These are phyloP conservation scores for Lactarius trivialis DNA, from an alignment of 768 basidiomycete species.

Conservation along the genomic window DNA sequence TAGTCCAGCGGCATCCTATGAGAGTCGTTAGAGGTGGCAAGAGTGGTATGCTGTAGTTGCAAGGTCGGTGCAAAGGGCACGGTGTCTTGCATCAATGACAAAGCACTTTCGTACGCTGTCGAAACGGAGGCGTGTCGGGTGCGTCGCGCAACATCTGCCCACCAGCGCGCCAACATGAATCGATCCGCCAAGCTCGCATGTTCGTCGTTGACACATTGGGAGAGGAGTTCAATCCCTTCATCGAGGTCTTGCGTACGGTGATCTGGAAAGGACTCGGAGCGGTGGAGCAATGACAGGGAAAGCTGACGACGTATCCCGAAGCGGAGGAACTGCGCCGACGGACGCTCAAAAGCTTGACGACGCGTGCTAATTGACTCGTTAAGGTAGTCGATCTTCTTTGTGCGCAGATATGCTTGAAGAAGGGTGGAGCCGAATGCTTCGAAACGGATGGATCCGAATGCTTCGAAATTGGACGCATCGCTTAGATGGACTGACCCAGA, in stretches of 20 bases:
- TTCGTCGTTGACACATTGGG: background rate
- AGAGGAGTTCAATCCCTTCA: background rate
- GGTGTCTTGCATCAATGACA: background rate
- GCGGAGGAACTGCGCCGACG: background rate
- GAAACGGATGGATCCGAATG: background rate
- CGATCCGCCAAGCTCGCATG: background rate
- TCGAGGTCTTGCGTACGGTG: background rate
- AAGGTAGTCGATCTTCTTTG: background rate
- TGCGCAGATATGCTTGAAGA: no score
- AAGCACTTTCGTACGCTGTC: background rate
- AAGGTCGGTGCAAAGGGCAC: background rate
- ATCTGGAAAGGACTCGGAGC: background rate
- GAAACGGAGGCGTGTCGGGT: background rate
- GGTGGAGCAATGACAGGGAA: background rate
- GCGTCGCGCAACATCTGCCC: background rate
- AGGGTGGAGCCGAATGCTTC: background rate
- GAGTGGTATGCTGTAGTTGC: background rate
- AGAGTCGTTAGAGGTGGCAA: background rate
- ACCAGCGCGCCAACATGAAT: background rate
- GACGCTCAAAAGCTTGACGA: background rate
- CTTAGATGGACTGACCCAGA: background rate
- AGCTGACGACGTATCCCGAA: accelerated
- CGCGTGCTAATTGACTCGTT: background rate
- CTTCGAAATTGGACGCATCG: no score
- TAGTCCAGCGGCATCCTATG: background rate